Base-by-base conservation (phyloP, 2,329 filamentous ascomycete species). In the Fusarium miscanthi region DNA sequence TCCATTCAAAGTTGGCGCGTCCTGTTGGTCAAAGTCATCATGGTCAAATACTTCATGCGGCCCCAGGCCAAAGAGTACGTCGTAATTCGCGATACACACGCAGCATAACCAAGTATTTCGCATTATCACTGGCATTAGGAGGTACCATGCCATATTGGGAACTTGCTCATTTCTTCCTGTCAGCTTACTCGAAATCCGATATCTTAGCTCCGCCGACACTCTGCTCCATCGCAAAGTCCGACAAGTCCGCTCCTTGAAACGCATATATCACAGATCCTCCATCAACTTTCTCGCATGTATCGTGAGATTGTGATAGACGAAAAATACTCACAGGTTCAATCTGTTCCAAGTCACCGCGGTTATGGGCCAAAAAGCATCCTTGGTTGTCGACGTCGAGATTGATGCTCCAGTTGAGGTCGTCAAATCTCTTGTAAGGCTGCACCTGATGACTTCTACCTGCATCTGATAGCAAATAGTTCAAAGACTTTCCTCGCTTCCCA, bases 311-410 rank as follows among this genome's bases (percentile, higher is more conserved):
- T 3, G 16, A 7, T 23, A 19, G n/a, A 14, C 8, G 8, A 49
- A 13, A 5, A 3, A 6, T 6, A 17, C 5, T 7, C 12, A 8
- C 12, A 6, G 10, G 2, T 2, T 7, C 2, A 16, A 7, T 6
- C 19, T n/a, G 2, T 21, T n/a, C 3, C 13, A 33, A 7, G 8
- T 4, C 10, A 30, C 11, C 4, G 2, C 19, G 3, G 35, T 9
- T 27, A 69, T 69, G 66, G 64, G 64, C 4, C 66, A 69, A 33
- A 30, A 23, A 13, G 27, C 45, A 21, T 64, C 64, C 4, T 23
- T 69, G 12, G 33, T 69, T 14, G 43, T 56, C 6, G 64, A 69
- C 5, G 42, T 35, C 14, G 64, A 69, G n/a, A 69, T 69, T 6
- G 40, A 69, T 11, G 51, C 64, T 33, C 37, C 66, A 10, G 49